Evolutionary conservation across 202 grass and related monocot genomes (phyloP), one percentile per base, ranked within the genome.

Genomic region (Sporobolus alterniflorus): DNA sequence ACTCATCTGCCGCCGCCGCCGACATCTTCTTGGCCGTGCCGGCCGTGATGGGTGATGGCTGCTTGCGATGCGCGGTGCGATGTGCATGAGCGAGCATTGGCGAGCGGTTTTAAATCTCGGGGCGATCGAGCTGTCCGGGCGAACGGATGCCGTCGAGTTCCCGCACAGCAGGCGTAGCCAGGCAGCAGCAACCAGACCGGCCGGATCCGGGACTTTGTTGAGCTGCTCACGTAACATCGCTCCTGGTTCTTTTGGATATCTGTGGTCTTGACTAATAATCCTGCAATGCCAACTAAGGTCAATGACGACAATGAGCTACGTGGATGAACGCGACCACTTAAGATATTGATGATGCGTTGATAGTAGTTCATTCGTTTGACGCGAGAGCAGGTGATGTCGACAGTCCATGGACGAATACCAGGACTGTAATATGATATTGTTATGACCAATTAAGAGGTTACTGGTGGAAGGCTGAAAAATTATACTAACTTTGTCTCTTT

Each of bases 161-260:
- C 55, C 5, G 51, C 21, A 54, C 20, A 74, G 57, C 74, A 74
- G 26, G 15, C 81, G 63, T 68, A 9, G 12, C 41, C 75, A 69
- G 70, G 64, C 28, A 76, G 82, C 64, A 80, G 52, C 76, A 76
- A 47, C 87, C 22, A 76, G 76, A 78, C 22, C 75, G 70, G 82
- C 34, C 11, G 82, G 21, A 89, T 54, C 26, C 15, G 64, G 4
- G 77, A 56, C 77, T 28, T 29, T 13, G 14, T 17, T 18, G 46
- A 54, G 76, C 63, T 64, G 71, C 54, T 67, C 2, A 12, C 54
- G 54, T 55, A 22, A 22, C 18, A 7, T 55, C 51, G 21, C 51
- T 10, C 21, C 51, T 22, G 8, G 21, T 55, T 55, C 7, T 4
- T 39, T 51, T 21, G 41, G 39, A 72, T 51, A 11, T 69, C 13